Evolutionary conservation across 352 stramenopile genomes (phyloP), one percentile per base, ranked within the genome.

Genomic region (Pythium aquatile): DNA sequence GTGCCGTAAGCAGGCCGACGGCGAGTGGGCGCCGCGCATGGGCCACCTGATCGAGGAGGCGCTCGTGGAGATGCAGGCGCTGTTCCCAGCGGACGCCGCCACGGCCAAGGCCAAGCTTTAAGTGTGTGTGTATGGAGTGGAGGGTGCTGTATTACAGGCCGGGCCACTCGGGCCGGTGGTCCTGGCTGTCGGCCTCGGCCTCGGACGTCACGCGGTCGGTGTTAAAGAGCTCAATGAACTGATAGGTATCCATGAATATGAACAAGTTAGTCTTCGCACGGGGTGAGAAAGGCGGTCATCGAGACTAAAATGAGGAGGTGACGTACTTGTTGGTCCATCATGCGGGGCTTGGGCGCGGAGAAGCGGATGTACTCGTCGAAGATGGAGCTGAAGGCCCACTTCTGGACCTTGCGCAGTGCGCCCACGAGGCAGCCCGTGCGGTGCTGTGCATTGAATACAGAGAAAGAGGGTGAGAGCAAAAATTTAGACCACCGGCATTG

Each of bases 331-430:
- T 96, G 85, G 74, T 94, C 85, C 82, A 92, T 91, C 78, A 96
- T 92, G 32, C 87, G 83, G 9, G 83, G 81, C 63, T 96, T 96
- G 10, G 87, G 87, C 5, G 78, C 74, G 5, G 87, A 94, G 63
- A 93, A 93, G 47, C 85, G 82, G 42, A 93, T 90, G 74, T 94
- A 94, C 66, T 94, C 85, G 68, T 93, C 81, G 51, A 93, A 90
- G 48, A 91, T 91, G 35, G 82, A 91, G 65, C 82, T 90, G 59
- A 91, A 90, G 17, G 80, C 83, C 85, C 85, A 94, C 59, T 81
- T 79, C 72, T 91, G 83, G 39, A 94, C 82, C 52, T 93, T 93
- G 29, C 85, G 79, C 62, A 94, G 52, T 37, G 81, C 91, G 29
- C 85, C 85, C 4, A 94, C 82, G 32, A 94, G 72, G 46, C 81